Conservation (phyloP, 225 moss, liverwort and hornwort genomes). For the Ulota crispa region DNA sequence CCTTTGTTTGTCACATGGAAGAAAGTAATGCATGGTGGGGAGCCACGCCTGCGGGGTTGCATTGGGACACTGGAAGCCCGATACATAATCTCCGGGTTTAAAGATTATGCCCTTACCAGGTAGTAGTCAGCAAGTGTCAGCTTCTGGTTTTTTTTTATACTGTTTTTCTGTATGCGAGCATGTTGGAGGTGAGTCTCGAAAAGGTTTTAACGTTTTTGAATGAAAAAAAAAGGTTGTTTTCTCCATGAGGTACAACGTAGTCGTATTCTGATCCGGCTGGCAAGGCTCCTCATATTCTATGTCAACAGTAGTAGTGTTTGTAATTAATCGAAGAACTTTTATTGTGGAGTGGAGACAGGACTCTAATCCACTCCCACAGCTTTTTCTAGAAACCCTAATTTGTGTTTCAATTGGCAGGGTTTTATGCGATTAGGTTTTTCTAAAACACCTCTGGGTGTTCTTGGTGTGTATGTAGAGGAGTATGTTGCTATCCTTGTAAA, state of each 20-base stretch:
- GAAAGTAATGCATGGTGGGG: slow-evolving; percentile 96
- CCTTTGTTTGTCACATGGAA: slow-evolving; percentile 99
- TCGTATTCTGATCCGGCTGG: not conserved
- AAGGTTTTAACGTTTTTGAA: not conserved
- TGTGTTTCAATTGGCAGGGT: not conserved
- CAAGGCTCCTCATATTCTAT: not conserved
- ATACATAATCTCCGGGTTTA: slow-evolving; percentile 93
- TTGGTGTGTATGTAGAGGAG: not conserved
- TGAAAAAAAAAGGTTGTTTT: not conserved
- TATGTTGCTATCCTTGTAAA: not conserved
- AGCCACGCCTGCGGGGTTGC: slow-evolving; percentile 98
- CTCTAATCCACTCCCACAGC: not conserved
- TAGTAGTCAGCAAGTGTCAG: slow-evolving; percentile 46
- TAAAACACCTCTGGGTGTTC: not conserved
- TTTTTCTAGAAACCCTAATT: not conserved
- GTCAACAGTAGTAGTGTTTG: not conserved
- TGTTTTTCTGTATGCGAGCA: not conserved
- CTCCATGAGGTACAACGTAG: not conserved
- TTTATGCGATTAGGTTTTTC: not conserved
- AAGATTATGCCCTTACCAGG: slow-evolving; percentile 99
- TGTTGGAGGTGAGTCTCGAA: not conserved
- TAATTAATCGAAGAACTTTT: not conserved
- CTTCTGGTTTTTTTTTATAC: not conserved
- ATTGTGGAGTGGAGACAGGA: not conserved
- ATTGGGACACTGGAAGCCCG: slow-evolving; percentile 99